These are phyloP conservation scores for Ailanthus altissimus DNA, from an alignment of 345 rosid genomes.

Conservation along the genomic window DNA sequence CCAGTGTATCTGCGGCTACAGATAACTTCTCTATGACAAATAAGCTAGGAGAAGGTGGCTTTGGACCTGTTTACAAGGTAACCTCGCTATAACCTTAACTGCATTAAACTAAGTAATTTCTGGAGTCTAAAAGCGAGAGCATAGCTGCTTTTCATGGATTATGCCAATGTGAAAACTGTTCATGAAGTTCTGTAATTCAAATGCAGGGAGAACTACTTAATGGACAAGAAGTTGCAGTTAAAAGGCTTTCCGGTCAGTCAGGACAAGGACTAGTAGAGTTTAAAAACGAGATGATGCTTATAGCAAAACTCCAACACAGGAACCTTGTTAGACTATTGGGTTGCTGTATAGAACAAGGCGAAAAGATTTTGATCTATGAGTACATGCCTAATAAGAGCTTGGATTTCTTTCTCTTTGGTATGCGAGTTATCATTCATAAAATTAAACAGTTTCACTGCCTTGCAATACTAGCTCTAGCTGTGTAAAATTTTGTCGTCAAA, in stretches of 20 bases:
- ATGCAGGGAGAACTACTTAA: constrained; percentile 25
- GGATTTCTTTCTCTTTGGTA: neutral
- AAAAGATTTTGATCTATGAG: neutral
- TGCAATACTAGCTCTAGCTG: neutral
- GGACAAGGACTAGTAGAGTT: constrained; percentile 38
- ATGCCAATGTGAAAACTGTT: neutral
- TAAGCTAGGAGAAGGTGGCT: neutral
- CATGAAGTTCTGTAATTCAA: neutral
- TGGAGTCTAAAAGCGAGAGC: too few relatives aligned
- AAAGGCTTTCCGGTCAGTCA: constrained; percentile 34
- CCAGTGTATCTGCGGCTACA: constrained; percentile 7
- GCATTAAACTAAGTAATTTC: neutral
- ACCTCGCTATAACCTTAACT: neutral
- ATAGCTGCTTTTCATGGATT: neutral
- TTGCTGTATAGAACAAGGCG: constrained; percentile 32
- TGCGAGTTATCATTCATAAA: neutral
- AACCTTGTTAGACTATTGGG: constrained; percentile 42
- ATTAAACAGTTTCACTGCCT: neutral
- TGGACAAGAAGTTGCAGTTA: constrained; percentile 38
- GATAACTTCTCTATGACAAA: neutral
- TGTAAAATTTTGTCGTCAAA: neutral
- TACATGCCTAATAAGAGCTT: neutral
- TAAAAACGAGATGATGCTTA: constrained; percentile 29
- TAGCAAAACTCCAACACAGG: constrained; percentile 39
- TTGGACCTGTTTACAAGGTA: constrained; percentile 29